A percentile compares a stretch with the other conserved stretches of the same genome.
phyloP scores from a whole-genome alignment of 257 asterid genomes.

The Capsicum rhomboideum region DNA sequence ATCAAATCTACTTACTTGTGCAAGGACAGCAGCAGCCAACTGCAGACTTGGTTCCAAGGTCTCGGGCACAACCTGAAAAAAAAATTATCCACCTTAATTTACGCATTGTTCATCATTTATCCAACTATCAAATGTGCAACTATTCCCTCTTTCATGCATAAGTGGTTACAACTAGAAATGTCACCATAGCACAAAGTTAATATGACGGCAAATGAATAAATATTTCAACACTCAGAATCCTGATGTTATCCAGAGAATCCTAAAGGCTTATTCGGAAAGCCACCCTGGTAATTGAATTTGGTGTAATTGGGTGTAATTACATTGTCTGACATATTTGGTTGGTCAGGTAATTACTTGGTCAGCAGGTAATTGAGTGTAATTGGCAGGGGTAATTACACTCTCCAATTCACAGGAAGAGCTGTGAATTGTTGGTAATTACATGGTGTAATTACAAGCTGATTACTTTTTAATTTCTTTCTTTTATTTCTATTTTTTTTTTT shows the following conservation, averaged over 20 bases:
- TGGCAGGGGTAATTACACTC: too few relatives aligned
- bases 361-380: too few relatives aligned
- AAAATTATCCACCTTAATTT: neutral
- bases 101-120: neutral
- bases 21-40: constrained; percentile 97
- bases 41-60: constrained; percentile 99
- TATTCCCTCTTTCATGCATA: neutral
- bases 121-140: neutral
- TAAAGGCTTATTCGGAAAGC: too few relatives aligned
- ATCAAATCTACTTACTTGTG: constrained; percentile 62
- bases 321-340: too few relatives aligned
- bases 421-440: too few relatives aligned
- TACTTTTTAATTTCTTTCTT: too few relatives aligned
- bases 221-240: neutral
- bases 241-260: neutral
- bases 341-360: too few relatives aligned
- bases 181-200: neutral
- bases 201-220: neutral
- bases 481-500: too few relatives aligned
- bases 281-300: too few relatives aligned
- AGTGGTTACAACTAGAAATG: neutral
- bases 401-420: too few relatives aligned
- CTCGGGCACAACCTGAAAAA: constrained; percentile 91
- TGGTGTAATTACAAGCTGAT: too few relatives aligned
- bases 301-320: too few relatives aligned